phyloP scores from a whole-genome alignment of 148 eudicot genomes.

The Hydrangea macrophylla region DNA sequence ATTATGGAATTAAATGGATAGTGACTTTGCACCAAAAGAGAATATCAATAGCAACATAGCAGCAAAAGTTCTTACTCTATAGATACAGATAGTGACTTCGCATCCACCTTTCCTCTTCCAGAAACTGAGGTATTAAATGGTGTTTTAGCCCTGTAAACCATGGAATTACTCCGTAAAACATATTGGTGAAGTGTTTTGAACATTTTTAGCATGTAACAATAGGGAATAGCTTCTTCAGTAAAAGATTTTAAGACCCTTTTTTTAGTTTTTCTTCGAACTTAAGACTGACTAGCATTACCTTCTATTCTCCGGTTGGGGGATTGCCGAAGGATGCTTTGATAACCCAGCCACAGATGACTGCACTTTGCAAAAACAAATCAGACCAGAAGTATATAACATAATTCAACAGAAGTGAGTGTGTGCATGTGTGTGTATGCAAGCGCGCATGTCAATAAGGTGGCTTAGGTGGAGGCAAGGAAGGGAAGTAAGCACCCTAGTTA shows the following conservation, averaged over 20 bases:
- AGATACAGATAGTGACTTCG: constrained; percentile 33
- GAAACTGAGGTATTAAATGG: constrained; percentile 21
- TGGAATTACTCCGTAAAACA: neutral
- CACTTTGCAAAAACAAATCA: constrained; percentile 14
- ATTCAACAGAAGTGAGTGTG: neutral
- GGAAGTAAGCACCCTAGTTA: constrained; percentile 42
- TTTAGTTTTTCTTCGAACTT: neutral
- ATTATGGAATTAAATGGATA: neutral
- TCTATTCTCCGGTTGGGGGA: constrained; percentile 38
- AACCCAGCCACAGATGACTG: constrained; percentile 48
- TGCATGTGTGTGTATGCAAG: neutral
- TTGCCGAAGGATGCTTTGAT: constrained; percentile 26
- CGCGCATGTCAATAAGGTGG: neutral
- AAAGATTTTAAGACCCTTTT: neutral
- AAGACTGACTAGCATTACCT: constrained; percentile 27
- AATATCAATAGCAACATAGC: no score
- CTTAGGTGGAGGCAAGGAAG: neutral
- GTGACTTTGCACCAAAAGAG: constrained; percentile 3
- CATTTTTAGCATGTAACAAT: neutral
- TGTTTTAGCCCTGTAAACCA: constrained; percentile 29
- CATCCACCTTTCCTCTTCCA: constrained; percentile 32
- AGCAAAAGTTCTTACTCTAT: constrained; percentile 30
- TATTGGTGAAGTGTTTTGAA: neutral
- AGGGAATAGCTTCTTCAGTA: neutral
- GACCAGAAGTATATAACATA: neutral